These are phyloP conservation scores for Hypoxylon fragiforme DNA, from an alignment of 495 filamentous ascomycete species.

Conservation along the genomic window DNA sequence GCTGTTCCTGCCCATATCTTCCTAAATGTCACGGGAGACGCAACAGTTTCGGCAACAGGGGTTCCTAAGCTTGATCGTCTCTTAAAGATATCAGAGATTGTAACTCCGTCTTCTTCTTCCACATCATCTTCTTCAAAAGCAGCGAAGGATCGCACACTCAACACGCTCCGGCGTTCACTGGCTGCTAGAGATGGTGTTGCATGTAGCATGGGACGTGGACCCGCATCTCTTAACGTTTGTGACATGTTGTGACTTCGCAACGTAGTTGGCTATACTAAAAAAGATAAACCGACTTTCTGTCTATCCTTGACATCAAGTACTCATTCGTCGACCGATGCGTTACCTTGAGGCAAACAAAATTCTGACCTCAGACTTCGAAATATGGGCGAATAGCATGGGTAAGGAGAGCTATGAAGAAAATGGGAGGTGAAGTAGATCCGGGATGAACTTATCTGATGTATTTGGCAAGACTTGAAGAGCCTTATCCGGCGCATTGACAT, in stretches of 20 bases:
- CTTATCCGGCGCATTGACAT: neutral
- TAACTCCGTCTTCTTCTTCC: neutral
- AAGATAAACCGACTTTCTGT: neutral
- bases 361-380: neutral
- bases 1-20: slow-evolving; percentile 26
- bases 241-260: neutral
- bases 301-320: too few relatives aligned
- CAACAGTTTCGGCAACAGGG: slow-evolving; percentile 15
- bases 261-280: too few relatives aligned
- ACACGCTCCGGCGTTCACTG: neutral
- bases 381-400: neutral
- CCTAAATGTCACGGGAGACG: slow-evolving; percentile 19
- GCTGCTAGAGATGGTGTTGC: neutral
- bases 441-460: neutral
- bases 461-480: neutral
- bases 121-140: slow-evolving; percentile 17
- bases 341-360: too few relatives aligned
- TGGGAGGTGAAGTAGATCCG: neutral
- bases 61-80: slow-evolving; percentile 9
- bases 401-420: neutral
- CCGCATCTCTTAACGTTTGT: neutral
- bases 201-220: neutral
- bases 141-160: slow-evolving; percentile 23
- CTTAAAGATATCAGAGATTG: slow-evolving; percentile 12
- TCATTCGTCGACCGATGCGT: too few relatives aligned